Conservation (phyloP, 139 green algal genomes). For the Closterium sp. region DNA sequence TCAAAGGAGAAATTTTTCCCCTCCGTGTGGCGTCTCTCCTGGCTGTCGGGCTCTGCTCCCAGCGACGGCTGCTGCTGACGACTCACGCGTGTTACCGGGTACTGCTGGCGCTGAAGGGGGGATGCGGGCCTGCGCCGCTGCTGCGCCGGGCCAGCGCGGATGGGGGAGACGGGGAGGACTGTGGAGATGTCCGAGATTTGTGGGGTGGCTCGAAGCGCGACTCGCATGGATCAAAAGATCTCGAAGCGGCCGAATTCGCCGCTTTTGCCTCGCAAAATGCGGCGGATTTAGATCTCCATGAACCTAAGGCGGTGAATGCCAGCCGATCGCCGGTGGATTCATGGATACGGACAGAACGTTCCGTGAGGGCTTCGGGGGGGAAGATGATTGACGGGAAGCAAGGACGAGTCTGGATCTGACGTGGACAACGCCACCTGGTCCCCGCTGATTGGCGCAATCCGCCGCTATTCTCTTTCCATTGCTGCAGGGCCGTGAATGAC, state of each 20-base stretch:
- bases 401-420: not conserved
- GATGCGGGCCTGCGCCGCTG: not conserved
- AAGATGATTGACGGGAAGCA: not conserved
- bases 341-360: not conserved
- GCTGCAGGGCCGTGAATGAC: not conserved
- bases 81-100: not conserved
- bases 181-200: not conserved
- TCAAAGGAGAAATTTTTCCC: too few relatives aligned
- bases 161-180: not conserved
- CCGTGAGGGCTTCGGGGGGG: not conserved
- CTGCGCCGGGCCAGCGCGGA: not conserved
- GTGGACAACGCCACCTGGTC: not conserved
- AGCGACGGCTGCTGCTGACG: not conserved
- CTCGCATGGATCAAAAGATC: not conserved
- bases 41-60: not conserved
- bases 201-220: not conserved
- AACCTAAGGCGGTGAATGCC: not conserved
- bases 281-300: not conserved
- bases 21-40: not conserved
- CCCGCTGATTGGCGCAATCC: not conserved
- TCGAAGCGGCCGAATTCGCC: not conserved
- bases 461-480: not conserved
- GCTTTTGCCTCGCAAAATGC: not conserved
- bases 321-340: not conserved
- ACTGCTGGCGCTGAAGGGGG: not conserved